These are phyloP conservation scores for Stemphylium lycopersici DNA, from an alignment of 2,329 filamentous ascomycete species.

Conservation along the genomic window DNA sequence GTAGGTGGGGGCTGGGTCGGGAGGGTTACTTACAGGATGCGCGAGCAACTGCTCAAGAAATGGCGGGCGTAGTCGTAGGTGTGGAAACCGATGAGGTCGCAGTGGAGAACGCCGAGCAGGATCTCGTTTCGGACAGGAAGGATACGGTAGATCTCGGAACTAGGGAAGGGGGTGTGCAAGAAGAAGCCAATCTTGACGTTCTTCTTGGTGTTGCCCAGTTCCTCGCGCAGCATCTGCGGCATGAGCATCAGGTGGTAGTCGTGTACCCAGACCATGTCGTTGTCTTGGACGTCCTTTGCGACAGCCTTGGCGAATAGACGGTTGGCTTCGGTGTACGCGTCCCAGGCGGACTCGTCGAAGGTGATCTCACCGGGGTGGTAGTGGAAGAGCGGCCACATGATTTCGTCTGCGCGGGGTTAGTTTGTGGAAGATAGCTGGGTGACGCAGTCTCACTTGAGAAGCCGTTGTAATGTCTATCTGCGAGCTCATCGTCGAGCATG, in stretches of 20 bases:
- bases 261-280: constrained; percentile 96
- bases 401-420: constrained; percentile 67
- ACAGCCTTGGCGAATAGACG: constrained; percentile 88
- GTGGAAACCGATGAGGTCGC: constrained; percentile 96
- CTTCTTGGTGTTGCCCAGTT: constrained; percentile 79
- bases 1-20: neutral
- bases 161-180: constrained; percentile 95
- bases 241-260: constrained; percentile 99
- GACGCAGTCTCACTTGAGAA: constrained; percentile 76
- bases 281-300: constrained; percentile 85
- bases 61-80: constrained; percentile 99
- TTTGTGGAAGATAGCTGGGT: neutral
- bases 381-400: constrained; percentile 98
- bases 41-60: constrained; percentile 95
- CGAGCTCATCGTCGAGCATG: constrained; percentile 91
- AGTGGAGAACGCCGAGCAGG: constrained; percentile 84
- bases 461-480: constrained; percentile 95
- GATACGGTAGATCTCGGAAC: constrained; percentile 95
- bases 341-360: constrained; percentile 94
- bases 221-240: constrained; percentile 91
- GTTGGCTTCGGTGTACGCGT: constrained; percentile 92
- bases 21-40: constrained; percentile 72
- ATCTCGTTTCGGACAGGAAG: constrained; percentile 90
- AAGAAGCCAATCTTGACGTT: constrained; percentile 99
- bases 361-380: constrained; percentile 99